Evolutionary conservation across 257 asterid genomes (phyloP).

Genomic region (Scutellaria barbata): DNA sequence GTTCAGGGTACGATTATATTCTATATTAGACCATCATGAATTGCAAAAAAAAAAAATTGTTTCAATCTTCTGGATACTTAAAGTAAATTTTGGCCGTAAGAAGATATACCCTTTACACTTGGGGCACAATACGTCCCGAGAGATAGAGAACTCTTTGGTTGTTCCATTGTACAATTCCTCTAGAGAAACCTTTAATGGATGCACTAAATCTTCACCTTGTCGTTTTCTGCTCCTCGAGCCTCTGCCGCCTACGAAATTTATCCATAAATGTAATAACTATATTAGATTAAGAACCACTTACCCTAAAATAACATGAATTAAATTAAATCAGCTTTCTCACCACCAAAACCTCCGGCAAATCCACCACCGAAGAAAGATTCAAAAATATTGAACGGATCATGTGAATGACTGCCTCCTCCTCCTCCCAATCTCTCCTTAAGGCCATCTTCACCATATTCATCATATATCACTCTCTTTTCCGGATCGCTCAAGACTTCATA

Average conservation of each 20-base stretch:
- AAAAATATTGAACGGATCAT: constrained; percentile 54
- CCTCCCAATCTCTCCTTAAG: constrained; percentile 60
- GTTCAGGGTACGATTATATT: neutral
- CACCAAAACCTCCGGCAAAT: constrained; percentile 35
- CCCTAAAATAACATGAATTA: neutral
- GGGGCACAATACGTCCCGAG: constrained; percentile 51
- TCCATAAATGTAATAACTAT: neutral
- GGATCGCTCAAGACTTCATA: constrained; percentile 61
- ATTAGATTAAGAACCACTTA: constrained; percentile 1
- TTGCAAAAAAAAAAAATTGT: neutral
- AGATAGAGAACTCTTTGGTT: constrained; percentile 49
- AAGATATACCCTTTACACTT: constrained; percentile 59
- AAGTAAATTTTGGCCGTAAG: constrained; percentile 21
- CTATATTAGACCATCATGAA: neutral
- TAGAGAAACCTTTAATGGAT: constrained; percentile 52
- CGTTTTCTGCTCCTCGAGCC: constrained; percentile 34
- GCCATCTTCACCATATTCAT: constrained; percentile 61
- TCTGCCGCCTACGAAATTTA: constrained; percentile 33
- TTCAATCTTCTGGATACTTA: neutral
- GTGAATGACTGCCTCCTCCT: constrained; percentile 47
- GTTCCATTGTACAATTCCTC: constrained; percentile 61
- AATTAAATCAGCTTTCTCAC: constrained; percentile 33
- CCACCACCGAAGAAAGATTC: constrained; percentile 55
- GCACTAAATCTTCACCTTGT: constrained; percentile 57
- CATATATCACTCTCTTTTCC: constrained; percentile 54